Conservation (phyloP, 2,329 filamentous ascomycete species). For the Spiromastix sp. region DNA sequence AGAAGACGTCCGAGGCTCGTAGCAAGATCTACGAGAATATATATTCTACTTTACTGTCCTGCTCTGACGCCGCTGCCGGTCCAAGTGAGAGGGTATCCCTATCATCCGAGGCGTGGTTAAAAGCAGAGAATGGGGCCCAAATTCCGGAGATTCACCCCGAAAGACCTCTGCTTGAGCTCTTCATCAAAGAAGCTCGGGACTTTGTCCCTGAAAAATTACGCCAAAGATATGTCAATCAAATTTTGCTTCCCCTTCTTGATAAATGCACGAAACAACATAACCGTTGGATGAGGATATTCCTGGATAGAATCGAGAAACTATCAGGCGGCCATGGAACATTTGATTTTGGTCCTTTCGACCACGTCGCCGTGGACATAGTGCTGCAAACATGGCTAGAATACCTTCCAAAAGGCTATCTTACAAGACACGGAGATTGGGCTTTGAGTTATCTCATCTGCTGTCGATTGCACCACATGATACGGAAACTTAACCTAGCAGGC, state of each 20-base stretch:
- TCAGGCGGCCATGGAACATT: neutral
- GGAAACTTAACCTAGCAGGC: constrained; percentile 4
- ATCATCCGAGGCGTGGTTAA: constrained; percentile 9
- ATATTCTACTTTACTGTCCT: constrained; percentile 4
- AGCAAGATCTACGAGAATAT: constrained; percentile 1
- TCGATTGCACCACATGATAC: constrained; percentile 5
- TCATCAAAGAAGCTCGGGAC: constrained; percentile 4
- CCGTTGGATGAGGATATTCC: constrained; percentile 14
- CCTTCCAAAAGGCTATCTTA: constrained; percentile 11
- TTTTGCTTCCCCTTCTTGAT: constrained; percentile 12
- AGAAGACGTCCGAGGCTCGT: constrained; percentile 2
- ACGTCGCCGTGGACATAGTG: constrained; percentile 2
- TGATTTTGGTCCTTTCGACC: constrained; percentile 12
- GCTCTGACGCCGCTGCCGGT: constrained; percentile 5
- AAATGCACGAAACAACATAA: constrained; percentile 12
- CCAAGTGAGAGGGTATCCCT: constrained; percentile 8
- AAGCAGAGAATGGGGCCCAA: constrained; percentile 7
- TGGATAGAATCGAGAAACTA: constrained; percentile 6
- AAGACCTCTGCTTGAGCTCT: constrained; percentile 8
- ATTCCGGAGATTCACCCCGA: constrained; percentile 7
- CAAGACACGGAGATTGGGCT: constrained; percentile 8
- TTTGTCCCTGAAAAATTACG: constrained; percentile 6
- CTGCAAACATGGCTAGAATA: constrained; percentile 9
- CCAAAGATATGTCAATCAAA: constrained; percentile 8
- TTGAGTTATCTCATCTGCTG: constrained; percentile 9